phyloP scores from a whole-genome alignment of 2,329 filamentous ascomycete genomes.

The Clarireedia sp. region DNA sequence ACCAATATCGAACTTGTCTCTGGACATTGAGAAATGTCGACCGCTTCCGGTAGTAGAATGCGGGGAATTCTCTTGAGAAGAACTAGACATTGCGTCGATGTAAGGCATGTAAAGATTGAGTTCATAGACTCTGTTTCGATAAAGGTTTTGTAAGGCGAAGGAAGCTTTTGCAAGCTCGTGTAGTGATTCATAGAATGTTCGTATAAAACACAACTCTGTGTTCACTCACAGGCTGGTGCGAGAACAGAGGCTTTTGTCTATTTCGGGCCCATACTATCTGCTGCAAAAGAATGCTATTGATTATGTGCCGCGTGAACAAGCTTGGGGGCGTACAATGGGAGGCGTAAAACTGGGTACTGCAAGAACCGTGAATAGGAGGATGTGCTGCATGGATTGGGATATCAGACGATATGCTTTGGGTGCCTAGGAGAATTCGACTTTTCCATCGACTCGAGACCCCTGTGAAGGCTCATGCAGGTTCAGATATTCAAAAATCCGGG shows the following conservation, averaged over 20 bases:
- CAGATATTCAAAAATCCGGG: conserved; percentile 13
- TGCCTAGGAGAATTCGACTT: conserved; percentile 10
- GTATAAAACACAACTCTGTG: conserved; percentile 3
- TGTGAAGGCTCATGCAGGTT: conserved; percentile 25
- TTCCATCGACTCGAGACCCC: conserved; percentile 12
- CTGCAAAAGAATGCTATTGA: conserved; percentile 14
- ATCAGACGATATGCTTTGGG: conserved; percentile 24
- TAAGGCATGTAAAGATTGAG: conserved; percentile 10
- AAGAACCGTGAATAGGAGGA: background rate
- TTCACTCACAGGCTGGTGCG: conserved; percentile 7
- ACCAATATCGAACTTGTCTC: conserved; percentile 26
- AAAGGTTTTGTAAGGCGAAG: background rate
- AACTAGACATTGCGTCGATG: conserved; percentile 25
- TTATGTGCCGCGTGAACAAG: conserved; percentile 18
- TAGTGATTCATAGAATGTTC: background rate
- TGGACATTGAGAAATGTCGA: conserved; percentile 25
- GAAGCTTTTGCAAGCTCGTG: background rate
- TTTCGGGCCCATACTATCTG: conserved; percentile 19
- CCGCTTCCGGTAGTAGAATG: conserved; percentile 20
- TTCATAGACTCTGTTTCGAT: conserved; percentile 12
- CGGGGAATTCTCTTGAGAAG: conserved; percentile 27
- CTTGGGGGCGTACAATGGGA: background rate
- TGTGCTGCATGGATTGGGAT: conserved; percentile 16
- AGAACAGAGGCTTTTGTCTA: conserved; percentile 10
- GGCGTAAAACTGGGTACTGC: background rate